phyloP scores from a whole-genome alignment of 345 rosid species.

The Camelina sativa region DNA sequence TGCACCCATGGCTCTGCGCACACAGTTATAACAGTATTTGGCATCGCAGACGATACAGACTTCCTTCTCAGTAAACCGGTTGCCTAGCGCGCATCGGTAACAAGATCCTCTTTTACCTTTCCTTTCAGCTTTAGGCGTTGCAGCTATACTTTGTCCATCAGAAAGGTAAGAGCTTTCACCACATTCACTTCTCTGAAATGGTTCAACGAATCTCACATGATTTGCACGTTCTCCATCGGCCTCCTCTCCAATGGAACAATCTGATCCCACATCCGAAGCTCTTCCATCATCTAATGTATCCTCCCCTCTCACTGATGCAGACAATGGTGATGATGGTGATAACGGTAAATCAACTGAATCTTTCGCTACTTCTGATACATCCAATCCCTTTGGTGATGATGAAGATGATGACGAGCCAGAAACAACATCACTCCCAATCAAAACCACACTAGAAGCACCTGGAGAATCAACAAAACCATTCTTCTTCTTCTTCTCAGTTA shows the following conservation, averaged over 20 bases:
- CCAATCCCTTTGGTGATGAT: slow-evolving; percentile 35
- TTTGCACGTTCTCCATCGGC: slow-evolving; percentile 31
- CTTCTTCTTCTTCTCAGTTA: slow-evolving; percentile 3
- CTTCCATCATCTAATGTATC: slow-evolving; percentile 12
- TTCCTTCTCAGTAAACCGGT: slow-evolving; percentile 71
- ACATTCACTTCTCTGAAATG: slow-evolving; percentile 45
- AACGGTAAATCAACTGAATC: slow-evolving; percentile 30
- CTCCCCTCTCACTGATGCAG: slow-evolving; percentile 16
- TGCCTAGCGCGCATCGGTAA: slow-evolving; percentile 72
- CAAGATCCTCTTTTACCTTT: slow-evolving; percentile 77
- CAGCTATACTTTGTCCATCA: slow-evolving; percentile 45
- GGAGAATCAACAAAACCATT: slow-evolving; percentile 19
- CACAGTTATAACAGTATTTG: slow-evolving; percentile 72
- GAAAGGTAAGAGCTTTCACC: slow-evolving; percentile 50
- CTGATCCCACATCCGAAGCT: slow-evolving; percentile 41
- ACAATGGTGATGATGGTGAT: slow-evolving; percentile 28
- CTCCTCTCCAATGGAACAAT: slow-evolving; percentile 49
- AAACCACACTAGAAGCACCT: slow-evolving; percentile 35
- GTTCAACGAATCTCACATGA: slow-evolving; percentile 65
- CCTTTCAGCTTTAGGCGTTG: slow-evolving; percentile 54
- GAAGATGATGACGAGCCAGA: slow-evolving; percentile 41
- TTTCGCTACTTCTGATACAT: slow-evolving; percentile 32
- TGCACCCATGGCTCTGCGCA: slow-evolving; percentile 83
- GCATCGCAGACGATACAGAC: slow-evolving; percentile 85
- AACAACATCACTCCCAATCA: slow-evolving; percentile 25